Percentiles rank a stretch among this genome's conserved stretches.
Conservation (phyloP, 345 rosid species). For the Ceriops zippeliana region DNA sequence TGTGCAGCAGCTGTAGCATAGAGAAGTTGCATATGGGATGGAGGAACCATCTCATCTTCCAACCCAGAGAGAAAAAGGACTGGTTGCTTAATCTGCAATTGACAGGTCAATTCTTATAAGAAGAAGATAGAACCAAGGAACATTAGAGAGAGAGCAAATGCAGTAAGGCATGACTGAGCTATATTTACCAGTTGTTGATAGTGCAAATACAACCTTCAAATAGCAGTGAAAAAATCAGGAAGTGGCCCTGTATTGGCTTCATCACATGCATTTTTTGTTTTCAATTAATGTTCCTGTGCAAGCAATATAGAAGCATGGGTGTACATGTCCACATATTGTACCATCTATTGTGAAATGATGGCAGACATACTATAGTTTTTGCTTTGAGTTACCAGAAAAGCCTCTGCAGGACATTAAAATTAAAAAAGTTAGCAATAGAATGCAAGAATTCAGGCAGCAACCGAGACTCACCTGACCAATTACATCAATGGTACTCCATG, state of each 20-base stretch:
- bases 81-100: conserved; percentile 78
- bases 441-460: conserved; percentile 7
- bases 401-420: not conserved
- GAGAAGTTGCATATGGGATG: conserved; percentile 85
- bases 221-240: conserved; percentile 1
- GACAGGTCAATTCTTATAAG: conserved; percentile 15
- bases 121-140: not conserved
- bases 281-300: too few relatives aligned
- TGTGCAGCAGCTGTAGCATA: conserved; percentile 89
- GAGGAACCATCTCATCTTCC: conserved; percentile 99
- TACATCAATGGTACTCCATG: conserved; percentile 88
- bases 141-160: not conserved
- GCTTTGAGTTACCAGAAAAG: too few relatives aligned
- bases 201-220: conserved; percentile 5
- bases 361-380: too few relatives aligned
- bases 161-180: not conserved
- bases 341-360: not conserved
- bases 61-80: conserved; percentile 91
- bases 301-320: not conserved
- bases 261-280: not conserved
- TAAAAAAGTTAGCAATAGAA: not conserved
- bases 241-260: not conserved
- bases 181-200: conserved; percentile 4
- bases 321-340: not conserved
- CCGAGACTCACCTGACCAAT: conserved; percentile 63